Base-by-base conservation (phyloP, 768 basidiomycete genomes). In the Rhodotorula toruloides region DNA sequence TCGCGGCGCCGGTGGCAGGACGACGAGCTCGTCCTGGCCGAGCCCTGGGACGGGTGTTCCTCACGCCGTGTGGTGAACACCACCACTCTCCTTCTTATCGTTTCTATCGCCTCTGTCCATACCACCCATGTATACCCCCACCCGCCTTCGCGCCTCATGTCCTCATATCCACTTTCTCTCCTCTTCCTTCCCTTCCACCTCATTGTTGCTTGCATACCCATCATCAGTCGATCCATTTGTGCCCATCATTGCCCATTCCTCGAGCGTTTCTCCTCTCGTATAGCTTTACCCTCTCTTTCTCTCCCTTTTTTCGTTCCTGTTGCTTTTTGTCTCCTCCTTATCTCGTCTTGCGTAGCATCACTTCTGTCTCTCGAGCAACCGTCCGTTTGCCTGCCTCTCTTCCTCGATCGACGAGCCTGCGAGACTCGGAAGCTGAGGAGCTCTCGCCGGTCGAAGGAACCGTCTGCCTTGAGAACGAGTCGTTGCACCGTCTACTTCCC, bases 21-120 rank as follows among this genome's bases (percentile, higher is more conserved):
- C n/a, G n/a, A n/a, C n/a, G n/a, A n/a, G 13, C 39, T 49, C 54
- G 62, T 14, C 53, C 4, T 63, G 47, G 54, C 62, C 62, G 16
- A 42, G 62, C 31, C 47, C 62, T 2, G 48, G 54, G 1, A 37
- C 39, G 1, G 48, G 42, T 29, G 39, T 55, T 40, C 43, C 44
- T 21, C 62, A 56, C 54, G 36, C 48, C 16, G 6, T 42, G 37
- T 63, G 62, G 62, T 63, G 29, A 57, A 6, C 17, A 3, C 17
- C 11, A 17, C 19, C 40, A 25, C 21, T 1, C 42, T 14, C n/a
- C 7, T 27, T n/a, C n/a, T 40, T 54, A 47, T 22, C 25, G 31
- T 44, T 32, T 43, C 17, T 40, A 40, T 8, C 39, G 42, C 14
- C 21, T 44, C 21, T 12, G 13, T 4, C 10, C 32, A 3, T 4